phyloP scores from a whole-genome alignment of 2,329 filamentous ascomycete genomes.

The Mariannaea elegans region DNA sequence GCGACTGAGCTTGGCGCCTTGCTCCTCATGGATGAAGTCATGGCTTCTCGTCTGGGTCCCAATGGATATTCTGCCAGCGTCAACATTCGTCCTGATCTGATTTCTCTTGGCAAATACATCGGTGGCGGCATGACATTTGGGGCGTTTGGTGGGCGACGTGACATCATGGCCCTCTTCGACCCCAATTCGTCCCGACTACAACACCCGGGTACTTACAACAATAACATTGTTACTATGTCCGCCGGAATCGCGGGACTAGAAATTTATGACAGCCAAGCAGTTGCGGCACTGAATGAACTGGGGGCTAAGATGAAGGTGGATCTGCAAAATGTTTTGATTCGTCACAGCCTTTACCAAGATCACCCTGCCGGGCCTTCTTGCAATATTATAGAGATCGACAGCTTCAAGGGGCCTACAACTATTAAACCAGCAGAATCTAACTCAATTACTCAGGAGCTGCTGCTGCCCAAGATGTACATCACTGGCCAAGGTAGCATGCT shows the following conservation, averaged over 20 bases:
- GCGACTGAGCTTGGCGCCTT: constrained; percentile 55
- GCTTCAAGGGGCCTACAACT: neutral
- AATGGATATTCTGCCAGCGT: constrained; percentile 55
- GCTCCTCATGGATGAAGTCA: constrained; percentile 75
- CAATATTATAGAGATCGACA: neutral
- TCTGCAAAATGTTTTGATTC: neutral
- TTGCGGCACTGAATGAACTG: neutral
- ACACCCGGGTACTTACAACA: constrained; percentile 73
- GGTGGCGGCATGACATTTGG: constrained; percentile 72
- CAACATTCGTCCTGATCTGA: constrained; percentile 64
- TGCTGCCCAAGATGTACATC: neutral
- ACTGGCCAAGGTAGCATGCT: neutral
- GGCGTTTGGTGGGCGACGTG: constrained; percentile 67
- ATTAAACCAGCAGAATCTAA: neutral
- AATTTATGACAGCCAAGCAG: neutral
- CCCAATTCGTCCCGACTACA: constrained; percentile 50
- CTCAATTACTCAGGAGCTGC: neutral
- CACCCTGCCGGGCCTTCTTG: neutral
- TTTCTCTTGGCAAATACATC: constrained; percentile 70
- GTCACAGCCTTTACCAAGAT: neutral
- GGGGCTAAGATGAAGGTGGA: neutral
- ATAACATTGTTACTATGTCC: constrained; percentile 67
- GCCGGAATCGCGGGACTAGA: constrained; percentile 52
- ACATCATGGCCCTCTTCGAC: constrained; percentile 66
- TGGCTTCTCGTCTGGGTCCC: constrained; percentile 65